Percentiles rank a stretch among this genome's conserved stretches.
Conservation (phyloP, 441 rosid genomes). For the Omphalea diandra region DNA sequence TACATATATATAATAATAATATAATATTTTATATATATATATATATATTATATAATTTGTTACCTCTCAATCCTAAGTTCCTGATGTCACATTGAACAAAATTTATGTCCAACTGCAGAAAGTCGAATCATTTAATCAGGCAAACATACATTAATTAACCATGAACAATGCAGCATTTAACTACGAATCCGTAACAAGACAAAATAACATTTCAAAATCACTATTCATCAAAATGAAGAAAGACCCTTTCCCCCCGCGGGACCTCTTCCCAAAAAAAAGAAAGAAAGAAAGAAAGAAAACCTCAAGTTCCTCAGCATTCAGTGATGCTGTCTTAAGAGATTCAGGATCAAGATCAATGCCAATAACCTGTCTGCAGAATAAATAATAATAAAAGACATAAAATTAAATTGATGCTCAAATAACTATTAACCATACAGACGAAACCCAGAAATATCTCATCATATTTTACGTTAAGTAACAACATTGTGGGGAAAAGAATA, state of each 20-base stretch:
- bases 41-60: no score
- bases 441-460: background rate
- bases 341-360: conserved; percentile 79
- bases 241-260: no score
- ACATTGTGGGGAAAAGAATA: background rate
- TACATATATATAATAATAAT: no score
- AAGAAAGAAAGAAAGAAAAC: conserved; percentile 38
- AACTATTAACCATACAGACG: background rate
- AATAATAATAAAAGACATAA: conserved; percentile 11
- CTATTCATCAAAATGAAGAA: conserved; percentile 14
- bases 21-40: no score
- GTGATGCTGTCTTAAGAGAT: conserved; percentile 70
- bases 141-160: conserved; percentile 18
- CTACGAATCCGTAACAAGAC: background rate
- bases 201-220: background rate
- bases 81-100: conserved; percentile 72
- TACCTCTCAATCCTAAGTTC: conserved; percentile 72
- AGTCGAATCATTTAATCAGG: conserved; percentile 22
- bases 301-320: conserved; percentile 85
- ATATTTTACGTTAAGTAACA: no score
- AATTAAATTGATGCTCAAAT: background rate
- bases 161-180: background rate
- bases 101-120: conserved; percentile 76
- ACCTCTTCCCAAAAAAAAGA: no score
- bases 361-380: conserved; percentile 55